Conservation (phyloP, 495 filamentous ascomycete species). For the Tuber magnatum region DNA sequence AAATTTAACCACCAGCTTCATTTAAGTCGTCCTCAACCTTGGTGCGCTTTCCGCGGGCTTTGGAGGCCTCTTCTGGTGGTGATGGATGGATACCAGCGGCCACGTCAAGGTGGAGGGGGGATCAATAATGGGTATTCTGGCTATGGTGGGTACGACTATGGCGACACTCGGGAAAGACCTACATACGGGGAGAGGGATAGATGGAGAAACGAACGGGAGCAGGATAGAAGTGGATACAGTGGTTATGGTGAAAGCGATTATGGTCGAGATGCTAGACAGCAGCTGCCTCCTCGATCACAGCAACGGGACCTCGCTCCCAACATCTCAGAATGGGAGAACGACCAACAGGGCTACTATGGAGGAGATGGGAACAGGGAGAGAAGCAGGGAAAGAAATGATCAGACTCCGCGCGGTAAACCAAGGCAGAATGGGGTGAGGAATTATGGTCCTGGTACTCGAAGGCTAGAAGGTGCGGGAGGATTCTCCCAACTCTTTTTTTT, state of each 20-base stretch:
- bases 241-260: conserved; percentile 30
- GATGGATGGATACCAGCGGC: conserved; percentile 28
- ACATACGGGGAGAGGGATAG: conserved; percentile 26
- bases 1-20: background rate
- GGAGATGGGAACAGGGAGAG: conserved; percentile 21
- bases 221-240: conserved; percentile 22
- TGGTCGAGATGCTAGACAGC: conserved; percentile 29
- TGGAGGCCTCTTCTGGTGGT: background rate
- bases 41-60: background rate
- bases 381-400: conserved; percentile 29
- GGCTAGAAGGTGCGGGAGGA: conserved; percentile 37
- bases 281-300: conserved; percentile 20
- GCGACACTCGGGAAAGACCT: conserved; percentile 14
- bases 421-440: conserved; percentile 30
- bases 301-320: conserved; percentile 28
- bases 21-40: background rate
- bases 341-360: conserved; percentile 16
- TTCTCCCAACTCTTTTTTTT: conserved; percentile 6
- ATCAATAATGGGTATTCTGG: conserved; percentile 15
- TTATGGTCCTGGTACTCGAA: conserved; percentile 37
- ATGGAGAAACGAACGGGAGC: conserved; percentile 27
- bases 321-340: conserved; percentile 10
- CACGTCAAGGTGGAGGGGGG: conserved; percentile 23
- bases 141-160: conserved; percentile 33
- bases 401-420: conserved; percentile 12